These are phyloP conservation scores for Coemansia aciculifera DNA, from an alignment of 192 early-diverging fungal species.

Conservation along the genomic window DNA sequence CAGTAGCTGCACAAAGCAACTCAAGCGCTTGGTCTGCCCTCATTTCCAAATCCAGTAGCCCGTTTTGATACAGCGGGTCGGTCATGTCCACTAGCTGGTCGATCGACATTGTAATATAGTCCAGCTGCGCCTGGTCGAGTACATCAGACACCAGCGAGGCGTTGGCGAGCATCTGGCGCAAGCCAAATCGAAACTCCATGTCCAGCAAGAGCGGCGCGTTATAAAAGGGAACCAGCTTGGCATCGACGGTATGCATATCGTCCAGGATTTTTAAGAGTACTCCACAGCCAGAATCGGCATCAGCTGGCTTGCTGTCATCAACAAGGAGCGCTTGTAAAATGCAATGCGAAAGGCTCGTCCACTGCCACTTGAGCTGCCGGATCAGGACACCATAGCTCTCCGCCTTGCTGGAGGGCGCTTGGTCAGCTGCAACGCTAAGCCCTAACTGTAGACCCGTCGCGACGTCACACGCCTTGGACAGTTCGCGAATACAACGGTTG, in stretches of 20 bases:
- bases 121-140: conserved; percentile 60
- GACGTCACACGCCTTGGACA: conserved; percentile 39
- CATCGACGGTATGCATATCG: conserved; percentile 58
- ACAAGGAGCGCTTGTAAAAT: conserved; percentile 27
- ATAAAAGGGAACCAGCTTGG: conserved; percentile 56
- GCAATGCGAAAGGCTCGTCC: conserved; percentile 31
- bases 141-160: conserved; percentile 16
- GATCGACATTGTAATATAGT: conserved; percentile 65
- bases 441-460: conserved; percentile 23
- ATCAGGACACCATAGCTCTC: conserved; percentile 14
- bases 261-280: conserved; percentile 65
- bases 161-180: conserved; percentile 58
- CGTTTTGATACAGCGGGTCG: conserved; percentile 44
- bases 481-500: conserved; percentile 25
- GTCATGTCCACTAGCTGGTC: conserved; percentile 68
- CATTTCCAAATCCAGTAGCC: conserved; percentile 16
- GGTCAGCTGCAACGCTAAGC: background rate
- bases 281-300: conserved; percentile 4
- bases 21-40: conserved; percentile 21
- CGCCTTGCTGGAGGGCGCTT: background rate
- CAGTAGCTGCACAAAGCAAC: background rate
- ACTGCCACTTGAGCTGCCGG: conserved; percentile 53
- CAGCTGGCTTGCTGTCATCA: conserved; percentile 15
- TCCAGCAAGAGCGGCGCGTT: conserved; percentile 86
- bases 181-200: conserved; percentile 71